Percentiles rank a stretch among this genome's conserved stretches.
Conservation (phyloP, 257 asterid genomes). For the Gentiana straminea region DNA sequence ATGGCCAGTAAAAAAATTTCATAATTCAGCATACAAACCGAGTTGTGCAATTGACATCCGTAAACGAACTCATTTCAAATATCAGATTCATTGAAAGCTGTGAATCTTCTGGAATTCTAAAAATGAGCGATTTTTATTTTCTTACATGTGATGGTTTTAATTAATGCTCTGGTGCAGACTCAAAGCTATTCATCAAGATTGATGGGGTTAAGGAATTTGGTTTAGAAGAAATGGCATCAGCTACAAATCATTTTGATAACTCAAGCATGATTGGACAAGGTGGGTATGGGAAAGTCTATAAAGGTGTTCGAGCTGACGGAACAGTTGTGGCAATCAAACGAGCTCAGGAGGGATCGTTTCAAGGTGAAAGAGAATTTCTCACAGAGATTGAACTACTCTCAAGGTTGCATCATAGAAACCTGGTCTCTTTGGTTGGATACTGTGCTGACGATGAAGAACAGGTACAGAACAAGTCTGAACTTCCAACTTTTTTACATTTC, state of each 20-base stretch:
- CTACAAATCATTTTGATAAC: conserved; percentile 50
- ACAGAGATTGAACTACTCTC: conserved; percentile 85
- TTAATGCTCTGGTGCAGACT: conserved; percentile 39
- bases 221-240: conserved; percentile 55
- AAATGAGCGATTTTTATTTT: neutral
- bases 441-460: conserved; percentile 98
- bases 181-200: conserved; percentile 58
- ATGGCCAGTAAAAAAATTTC: too few relatives aligned
- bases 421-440: conserved; percentile 81
- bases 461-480: conserved; percentile 26
- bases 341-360: conserved; percentile 88
- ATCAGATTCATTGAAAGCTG: too few relatives aligned
- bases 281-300: conserved; percentile 87
- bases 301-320: conserved; percentile 76
- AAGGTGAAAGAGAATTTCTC: conserved; percentile 93
- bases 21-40: too few relatives aligned
- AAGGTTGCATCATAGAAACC: conserved; percentile 87
- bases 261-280: conserved; percentile 76
- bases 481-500: neutral
- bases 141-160: neutral
- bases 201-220: conserved; percentile 80
- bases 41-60: too few relatives aligned
- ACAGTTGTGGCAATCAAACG: conserved; percentile 87
- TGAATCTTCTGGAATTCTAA: too few relatives aligned
- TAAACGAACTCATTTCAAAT: too few relatives aligned